Percentiles rank a stretch among this genome's conserved stretches.
Conservation (phyloP, 75 land plant genomes). For the Cupressus sempervirens region DNA sequence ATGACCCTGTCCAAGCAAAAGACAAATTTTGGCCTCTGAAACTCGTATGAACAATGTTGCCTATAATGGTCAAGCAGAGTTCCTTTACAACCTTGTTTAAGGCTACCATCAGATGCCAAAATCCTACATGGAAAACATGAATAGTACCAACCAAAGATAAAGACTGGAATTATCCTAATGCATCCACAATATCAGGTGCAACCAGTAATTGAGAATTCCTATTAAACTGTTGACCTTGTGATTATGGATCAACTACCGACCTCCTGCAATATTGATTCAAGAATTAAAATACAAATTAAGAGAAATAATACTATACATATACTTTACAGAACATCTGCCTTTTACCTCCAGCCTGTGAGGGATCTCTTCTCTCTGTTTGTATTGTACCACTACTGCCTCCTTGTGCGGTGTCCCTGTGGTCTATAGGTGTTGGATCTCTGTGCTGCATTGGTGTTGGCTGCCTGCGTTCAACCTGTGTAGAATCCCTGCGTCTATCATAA, state of each 20-base stretch:
- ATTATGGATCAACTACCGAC: background rate
- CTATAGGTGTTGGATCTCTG: slow-evolving; percentile 5
- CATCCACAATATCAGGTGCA: background rate
- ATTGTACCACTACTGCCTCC: background rate
- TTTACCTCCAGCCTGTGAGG: background rate
- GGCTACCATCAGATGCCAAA: background rate
- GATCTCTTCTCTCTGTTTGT: background rate
- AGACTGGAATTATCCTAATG: background rate
- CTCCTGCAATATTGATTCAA: background rate
- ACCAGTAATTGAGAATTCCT: background rate
- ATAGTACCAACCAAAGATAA: background rate
- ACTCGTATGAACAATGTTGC: background rate
- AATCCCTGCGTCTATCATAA: slow-evolving; percentile 50
- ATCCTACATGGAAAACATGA: background rate
- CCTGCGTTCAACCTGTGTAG: slow-evolving; percentile 46
- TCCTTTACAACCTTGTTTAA: background rate
- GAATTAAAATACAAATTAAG: background rate
- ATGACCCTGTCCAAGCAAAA: background rate
- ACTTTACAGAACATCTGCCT: background rate
- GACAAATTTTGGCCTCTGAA: background rate
- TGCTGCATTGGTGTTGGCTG: slow-evolving; percentile 15
- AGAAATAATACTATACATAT: background rate
- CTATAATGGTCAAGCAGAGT: background rate
- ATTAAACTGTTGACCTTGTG: background rate
- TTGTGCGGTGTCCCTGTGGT: background rate